Evolutionary conservation across 768 basidiomycete genomes (phyloP).

Genomic region (Leucogyrophana mollusca): DNA sequence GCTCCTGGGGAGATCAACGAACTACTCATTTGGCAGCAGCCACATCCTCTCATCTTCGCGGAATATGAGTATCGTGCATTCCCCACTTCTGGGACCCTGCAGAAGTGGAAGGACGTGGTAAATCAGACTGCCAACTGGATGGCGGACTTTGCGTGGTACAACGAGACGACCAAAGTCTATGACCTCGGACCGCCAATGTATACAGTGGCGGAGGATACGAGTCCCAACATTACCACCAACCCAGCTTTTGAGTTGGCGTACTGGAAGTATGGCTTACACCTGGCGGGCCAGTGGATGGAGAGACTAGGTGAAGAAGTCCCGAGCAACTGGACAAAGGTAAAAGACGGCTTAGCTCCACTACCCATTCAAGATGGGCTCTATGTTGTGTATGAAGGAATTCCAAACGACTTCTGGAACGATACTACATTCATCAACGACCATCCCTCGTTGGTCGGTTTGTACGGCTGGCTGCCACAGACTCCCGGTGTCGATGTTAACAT

Average conservation of each 20-base stretch:
- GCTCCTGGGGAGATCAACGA: slow-evolving; percentile 63
- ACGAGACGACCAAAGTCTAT: slow-evolving; percentile 43
- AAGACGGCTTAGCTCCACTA: slow-evolving; percentile 45
- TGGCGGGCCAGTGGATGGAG: slow-evolving; percentile 50
- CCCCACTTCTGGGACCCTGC: slow-evolving; percentile 36
- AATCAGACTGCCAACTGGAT: slow-evolving; percentile 59
- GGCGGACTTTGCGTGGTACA: slow-evolving; percentile 54
- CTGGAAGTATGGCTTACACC: slow-evolving; percentile 49
- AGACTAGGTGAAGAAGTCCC: slow-evolving; percentile 41
- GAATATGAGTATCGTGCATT: slow-evolving; percentile 53
- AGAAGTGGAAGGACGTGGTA: slow-evolving; percentile 53
- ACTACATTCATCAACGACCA: slow-evolving; percentile 54
- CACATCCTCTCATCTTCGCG: slow-evolving; percentile 58
- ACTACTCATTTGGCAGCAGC: slow-evolving; percentile 62
- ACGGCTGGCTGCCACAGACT: slow-evolving; percentile 58
- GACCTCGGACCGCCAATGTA: slow-evolving; percentile 63
- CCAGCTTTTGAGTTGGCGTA: slow-evolving; percentile 60
- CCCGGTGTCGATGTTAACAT: slow-evolving; percentile 44
- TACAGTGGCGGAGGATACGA: slow-evolving; percentile 55
- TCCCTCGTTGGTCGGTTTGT: slow-evolving; percentile 52
- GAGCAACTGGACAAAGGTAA: slow-evolving; percentile 42
- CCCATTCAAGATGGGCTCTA: slow-evolving; percentile 52
- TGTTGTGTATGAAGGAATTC: slow-evolving; percentile 55
- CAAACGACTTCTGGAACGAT: slow-evolving; percentile 50
- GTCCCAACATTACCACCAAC: slow-evolving; percentile 51